phyloP scores from a whole-genome alignment of 306 rosid genomes.

The Cucurbita maxima region DNA sequence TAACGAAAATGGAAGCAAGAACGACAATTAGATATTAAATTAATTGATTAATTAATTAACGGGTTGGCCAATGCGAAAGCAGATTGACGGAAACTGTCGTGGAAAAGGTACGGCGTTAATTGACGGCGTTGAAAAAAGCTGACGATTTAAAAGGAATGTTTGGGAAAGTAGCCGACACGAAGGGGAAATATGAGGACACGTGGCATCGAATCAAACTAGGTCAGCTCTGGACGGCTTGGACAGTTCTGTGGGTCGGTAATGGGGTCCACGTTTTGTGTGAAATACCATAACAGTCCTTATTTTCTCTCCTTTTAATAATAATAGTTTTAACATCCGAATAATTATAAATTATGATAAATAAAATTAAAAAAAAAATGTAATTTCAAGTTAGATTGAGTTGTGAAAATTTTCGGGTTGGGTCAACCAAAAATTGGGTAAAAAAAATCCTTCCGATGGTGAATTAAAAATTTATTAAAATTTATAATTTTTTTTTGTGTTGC shows the following conservation, averaged over 20 bases:
- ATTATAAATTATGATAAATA: too few species aligned
- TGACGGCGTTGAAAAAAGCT: not conserved
- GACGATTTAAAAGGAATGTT: not conserved
- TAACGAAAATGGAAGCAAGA: not conserved
- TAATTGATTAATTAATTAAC: too few species aligned
- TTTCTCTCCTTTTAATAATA: too few species aligned
- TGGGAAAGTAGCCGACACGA: not conserved
- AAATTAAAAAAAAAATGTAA: too few species aligned
- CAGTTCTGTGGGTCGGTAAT: not conserved
- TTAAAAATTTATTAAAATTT: not conserved
- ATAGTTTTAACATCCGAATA: too few species aligned
- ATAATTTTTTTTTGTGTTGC: too few species aligned
- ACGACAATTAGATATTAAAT: not conserved
- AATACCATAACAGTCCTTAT: not conserved
- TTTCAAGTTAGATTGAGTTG: too few species aligned
- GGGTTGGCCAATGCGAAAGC: not conserved
- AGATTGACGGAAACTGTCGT: not conserved
- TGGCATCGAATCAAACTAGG: not conserved
- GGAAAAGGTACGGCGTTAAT: not conserved
- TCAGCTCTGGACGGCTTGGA: conserved; percentile 4
- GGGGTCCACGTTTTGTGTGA: not conserved
- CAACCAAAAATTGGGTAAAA: too few species aligned
- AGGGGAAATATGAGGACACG: not conserved
- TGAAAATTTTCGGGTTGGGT: too few species aligned
- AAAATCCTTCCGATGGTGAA: too few species aligned